Evolutionary conservation across 192 early-diverging fungal species (phyloP), one percentile per base, ranked within the genome.

Genomic region (Phlyctochytrium arcticum): DNA sequence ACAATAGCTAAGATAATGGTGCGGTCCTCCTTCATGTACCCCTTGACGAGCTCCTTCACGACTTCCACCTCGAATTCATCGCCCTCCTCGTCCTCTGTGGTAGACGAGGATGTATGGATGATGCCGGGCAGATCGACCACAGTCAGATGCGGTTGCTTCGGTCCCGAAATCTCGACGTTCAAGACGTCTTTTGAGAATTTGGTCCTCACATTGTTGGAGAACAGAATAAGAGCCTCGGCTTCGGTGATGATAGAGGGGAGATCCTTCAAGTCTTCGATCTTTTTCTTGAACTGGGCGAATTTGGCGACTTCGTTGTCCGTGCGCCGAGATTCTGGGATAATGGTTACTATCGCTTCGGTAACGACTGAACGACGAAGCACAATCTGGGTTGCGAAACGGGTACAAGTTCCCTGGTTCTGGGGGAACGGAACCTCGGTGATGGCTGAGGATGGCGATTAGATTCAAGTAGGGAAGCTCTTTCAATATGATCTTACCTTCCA

Each of bases 1-100:
- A 71, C 36, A 8, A 74, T 60, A 6, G 73, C 73, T 17, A 74
- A 57, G 36, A 72, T 67, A 26, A 74, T 64, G 19, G 68, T 72
- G 5, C 69, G 32, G 10, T 36, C 17, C 23, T 72, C 34, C 15
- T 53, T 30, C 21, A 74, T 36, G 57, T 67, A 72, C 23, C 69
- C 36, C 4, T 58, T 37, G 8, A 64, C 69, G 5, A 74, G 31
- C 23, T 15, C 46, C 17, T 46, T 27, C 21, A 72, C 53, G 8
- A 26, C 26, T 27, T 49, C 9, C 32, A 68, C 50, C 23, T 72
- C 66, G 58, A 36, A 8, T 12, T 15, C 10, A 17, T 46, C 36
- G n/a, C n/a, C n/a, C 49, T 74, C 49, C 27, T 59, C 64, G 37
- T 74, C 69, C 6, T 12, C 55, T 3, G 44, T 48, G 26, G 60